Evolutionary conservation across 164 flowering plant genomes (phyloP).

Genomic region (Protea cynaroides): DNA sequence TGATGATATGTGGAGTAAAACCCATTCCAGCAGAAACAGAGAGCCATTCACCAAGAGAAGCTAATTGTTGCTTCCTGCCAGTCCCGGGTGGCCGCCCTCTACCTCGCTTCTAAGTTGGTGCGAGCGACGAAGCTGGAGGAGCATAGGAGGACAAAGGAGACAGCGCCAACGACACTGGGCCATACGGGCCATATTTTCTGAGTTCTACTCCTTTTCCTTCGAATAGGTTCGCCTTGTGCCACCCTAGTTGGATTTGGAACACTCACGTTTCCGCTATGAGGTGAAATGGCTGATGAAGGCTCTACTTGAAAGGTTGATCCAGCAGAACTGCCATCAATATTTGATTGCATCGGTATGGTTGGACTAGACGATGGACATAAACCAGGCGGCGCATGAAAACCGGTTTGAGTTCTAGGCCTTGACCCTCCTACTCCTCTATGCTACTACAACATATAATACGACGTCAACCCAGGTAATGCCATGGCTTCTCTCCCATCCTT

Average conservation of each 20-base stretch:
- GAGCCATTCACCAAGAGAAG: slow-evolving; percentile 69
- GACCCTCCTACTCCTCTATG: slow-evolving; percentile 58
- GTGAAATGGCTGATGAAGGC: slow-evolving; percentile 34
- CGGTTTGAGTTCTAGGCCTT: slow-evolving; percentile 37
- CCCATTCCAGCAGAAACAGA: slow-evolving; percentile 81
- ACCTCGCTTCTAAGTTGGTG: slow-evolving; percentile 57
- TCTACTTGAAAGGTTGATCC: slow-evolving; percentile 48
- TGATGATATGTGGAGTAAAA: slow-evolving; percentile 82
- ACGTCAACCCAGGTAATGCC: slow-evolving; percentile 51
- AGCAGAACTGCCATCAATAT: slow-evolving; percentile 34
- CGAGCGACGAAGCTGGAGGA: slow-evolving; percentile 19
- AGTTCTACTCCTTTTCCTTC: slow-evolving; percentile 84
- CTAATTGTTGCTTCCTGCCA: slow-evolving; percentile 70
- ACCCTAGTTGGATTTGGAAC: slow-evolving; percentile 28
- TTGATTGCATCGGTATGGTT: slow-evolving; percentile 36
- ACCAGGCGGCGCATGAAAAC: slow-evolving; percentile 41
- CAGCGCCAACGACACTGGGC: slow-evolving; percentile 53
- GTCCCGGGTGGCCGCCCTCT: slow-evolving; percentile 94
- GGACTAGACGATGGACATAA: slow-evolving; percentile 36
- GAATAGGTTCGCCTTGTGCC: slow-evolving; percentile 39
- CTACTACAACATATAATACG: slow-evolving; percentile 39
- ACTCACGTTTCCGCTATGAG: slow-evolving; percentile 41
- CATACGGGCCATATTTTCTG: slow-evolving; percentile 80
- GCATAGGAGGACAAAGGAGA: slow-evolving; percentile 41
- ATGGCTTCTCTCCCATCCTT: slow-evolving; percentile 91